Percentiles rank a stretch among this genome's conserved stretches.
These are phyloP conservation scores for Trichomonascus vanleenenianus DNA, from an alignment of 805 yeast species.

Conservation along the genomic window DNA sequence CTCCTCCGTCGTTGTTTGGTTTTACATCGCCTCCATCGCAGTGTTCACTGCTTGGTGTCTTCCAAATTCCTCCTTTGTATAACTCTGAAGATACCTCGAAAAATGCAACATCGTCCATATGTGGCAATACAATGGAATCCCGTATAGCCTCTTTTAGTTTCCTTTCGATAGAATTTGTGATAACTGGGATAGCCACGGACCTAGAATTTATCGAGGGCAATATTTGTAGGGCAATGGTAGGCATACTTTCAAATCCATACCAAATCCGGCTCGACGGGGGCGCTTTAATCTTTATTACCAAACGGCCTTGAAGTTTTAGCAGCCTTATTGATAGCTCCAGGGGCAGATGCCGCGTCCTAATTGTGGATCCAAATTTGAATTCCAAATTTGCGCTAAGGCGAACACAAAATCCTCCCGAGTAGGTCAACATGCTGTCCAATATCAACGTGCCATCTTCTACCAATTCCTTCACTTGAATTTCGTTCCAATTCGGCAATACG, in stretches of 20 bases:
- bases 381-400: constrained; percentile 76
- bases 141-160: constrained; percentile 70
- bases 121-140: constrained; percentile 77
- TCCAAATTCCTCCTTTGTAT: constrained; percentile 95
- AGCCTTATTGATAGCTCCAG: constrained; percentile 63
- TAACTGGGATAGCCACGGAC: constrained; percentile 65
- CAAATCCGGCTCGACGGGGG: constrained; percentile 89
- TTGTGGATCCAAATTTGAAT: constrained; percentile 65
- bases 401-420: constrained; percentile 68
- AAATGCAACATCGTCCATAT: constrained; percentile 80
- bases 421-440: constrained; percentile 53
- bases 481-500: constrained; percentile 71
- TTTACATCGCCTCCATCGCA: constrained; percentile 3
- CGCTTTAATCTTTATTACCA: constrained; percentile 64
- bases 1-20: not conserved
- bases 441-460: constrained; percentile 74
- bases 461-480: constrained; percentile 59
- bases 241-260: constrained; percentile 81
- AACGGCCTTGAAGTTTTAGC: constrained; percentile 62
- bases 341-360: constrained; percentile 67
- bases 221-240: constrained; percentile 61
- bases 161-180: constrained; percentile 73
- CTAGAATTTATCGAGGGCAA: constrained; percentile 91
- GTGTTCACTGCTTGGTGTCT: constrained; percentile 30
- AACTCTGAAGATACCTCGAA: constrained; percentile 58